A percentile compares a stretch with the other conserved stretches of the same genome.
Conservation (phyloP, 441 rosid species). For the Gossypium davidsonii region DNA sequence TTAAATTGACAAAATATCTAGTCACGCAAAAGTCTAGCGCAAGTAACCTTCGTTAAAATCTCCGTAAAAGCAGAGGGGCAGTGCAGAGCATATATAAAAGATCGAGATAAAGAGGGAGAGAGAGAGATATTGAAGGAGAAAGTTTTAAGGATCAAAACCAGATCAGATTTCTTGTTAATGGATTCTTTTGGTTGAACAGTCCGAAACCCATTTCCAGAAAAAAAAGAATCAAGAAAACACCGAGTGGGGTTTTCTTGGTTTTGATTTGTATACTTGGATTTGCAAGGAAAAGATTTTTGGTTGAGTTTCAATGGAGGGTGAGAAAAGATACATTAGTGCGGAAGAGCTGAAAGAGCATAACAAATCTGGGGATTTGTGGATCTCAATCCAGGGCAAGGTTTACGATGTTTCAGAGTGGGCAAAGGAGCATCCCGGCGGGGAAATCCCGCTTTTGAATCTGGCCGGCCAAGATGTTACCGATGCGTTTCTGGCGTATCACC, state of each 20-base stretch:
- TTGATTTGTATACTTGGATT: background rate
- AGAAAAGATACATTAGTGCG: conserved; percentile 48
- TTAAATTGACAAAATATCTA: background rate
- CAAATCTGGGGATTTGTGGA: conserved; percentile 77
- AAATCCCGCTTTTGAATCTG: conserved; percentile 47
- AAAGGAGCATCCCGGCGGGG: conserved; percentile 79
- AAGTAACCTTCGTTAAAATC: background rate
- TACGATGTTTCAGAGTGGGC: conserved; percentile 75
- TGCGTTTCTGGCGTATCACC: conserved; percentile 89
- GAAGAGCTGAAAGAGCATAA: conserved; percentile 62
- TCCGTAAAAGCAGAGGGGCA: background rate
- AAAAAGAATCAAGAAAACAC: background rate
- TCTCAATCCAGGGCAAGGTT: conserved; percentile 81
- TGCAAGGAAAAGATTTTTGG: no score
- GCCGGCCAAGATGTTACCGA: conserved; percentile 92
- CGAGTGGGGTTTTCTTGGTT: background rate
- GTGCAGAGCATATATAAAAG: background rate
- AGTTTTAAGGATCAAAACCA: background rate
- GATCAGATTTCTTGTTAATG: background rate
- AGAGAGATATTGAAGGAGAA: background rate
- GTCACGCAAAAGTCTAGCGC: background rate
- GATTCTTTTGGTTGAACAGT: background rate
- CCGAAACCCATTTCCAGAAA: background rate
- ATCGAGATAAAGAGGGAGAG: background rate
- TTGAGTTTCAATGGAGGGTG: conserved; percentile 27